Evolutionary conservation across 805 yeast genomes (phyloP).

Genomic region (Saturnispora quitensis): DNA sequence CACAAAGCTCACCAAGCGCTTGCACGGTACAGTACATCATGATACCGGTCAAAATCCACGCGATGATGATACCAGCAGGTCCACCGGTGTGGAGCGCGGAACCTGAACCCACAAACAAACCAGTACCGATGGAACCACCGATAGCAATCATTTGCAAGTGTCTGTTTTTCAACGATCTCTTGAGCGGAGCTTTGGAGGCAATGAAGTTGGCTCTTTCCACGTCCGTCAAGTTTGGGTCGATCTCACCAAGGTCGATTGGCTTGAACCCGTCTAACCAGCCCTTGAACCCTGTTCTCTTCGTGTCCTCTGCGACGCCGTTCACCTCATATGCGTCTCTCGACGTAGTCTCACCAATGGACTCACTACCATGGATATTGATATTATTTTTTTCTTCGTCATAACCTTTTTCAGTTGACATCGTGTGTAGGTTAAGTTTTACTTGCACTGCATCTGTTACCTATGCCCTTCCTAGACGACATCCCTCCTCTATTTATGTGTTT

Average conservation of each 20-base stretch:
- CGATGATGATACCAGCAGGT: conserved; percentile 62
- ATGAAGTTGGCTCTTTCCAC: conserved; percentile 38
- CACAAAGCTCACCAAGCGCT: conserved; percentile 57
- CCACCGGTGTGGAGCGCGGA: conserved; percentile 55
- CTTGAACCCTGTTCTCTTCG: conserved; percentile 5
- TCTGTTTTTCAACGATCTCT: conserved; percentile 47
- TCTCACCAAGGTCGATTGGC: conserved; percentile 25
- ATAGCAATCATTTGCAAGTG: conserved; percentile 76
- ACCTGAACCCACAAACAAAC: conserved; percentile 70
- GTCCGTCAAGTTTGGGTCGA: conserved; percentile 37
- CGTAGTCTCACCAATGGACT: conserved; percentile 10
- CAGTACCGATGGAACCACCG: conserved; percentile 81
- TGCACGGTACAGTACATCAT: conserved; percentile 57
- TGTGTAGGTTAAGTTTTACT: neutral
- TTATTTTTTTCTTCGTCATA: conserved; percentile 15
- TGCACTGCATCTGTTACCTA: neutral
- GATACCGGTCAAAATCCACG: conserved; percentile 48
- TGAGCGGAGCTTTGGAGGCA: conserved; percentile 42
- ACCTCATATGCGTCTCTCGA: conserved; percentile 6
- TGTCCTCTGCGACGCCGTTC: neutral
- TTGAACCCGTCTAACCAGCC: conserved; percentile 25
- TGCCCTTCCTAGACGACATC: neutral
- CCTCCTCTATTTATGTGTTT: neutral
- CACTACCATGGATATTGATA: conserved; percentile 12
- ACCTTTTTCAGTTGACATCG: conserved; percentile 11